Conservation (phyloP, 2,329 filamentous ascomycete species). For the Aspergillus ruber region DNA sequence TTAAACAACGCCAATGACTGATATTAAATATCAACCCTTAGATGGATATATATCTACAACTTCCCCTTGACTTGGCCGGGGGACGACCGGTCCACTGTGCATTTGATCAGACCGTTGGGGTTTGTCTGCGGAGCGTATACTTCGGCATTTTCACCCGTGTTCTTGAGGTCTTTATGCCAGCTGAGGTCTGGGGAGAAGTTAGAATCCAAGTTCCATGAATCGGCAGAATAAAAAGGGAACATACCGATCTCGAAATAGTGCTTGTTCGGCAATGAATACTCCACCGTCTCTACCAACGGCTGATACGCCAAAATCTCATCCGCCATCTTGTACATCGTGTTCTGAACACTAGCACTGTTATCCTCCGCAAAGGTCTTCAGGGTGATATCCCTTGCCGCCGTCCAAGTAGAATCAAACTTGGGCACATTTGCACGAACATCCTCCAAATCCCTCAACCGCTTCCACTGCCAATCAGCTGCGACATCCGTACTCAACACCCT, state of each 20-base stretch:
- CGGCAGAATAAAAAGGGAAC: slow-evolving; percentile 29
- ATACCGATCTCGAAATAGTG: slow-evolving; percentile 89
- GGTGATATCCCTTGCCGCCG: slow-evolving; percentile 74
- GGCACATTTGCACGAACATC: slow-evolving; percentile 59
- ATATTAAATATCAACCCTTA: background rate
- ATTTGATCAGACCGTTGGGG: slow-evolving; percentile 93
- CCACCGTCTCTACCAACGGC: slow-evolving; percentile 64
- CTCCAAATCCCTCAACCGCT: slow-evolving; percentile 57
- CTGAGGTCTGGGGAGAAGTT: slow-evolving; percentile 61
- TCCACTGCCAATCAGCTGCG: slow-evolving; percentile 81
- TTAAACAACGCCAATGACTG: background rate
- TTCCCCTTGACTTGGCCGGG: slow-evolving; percentile 19
- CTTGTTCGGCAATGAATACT: slow-evolving; percentile 90
- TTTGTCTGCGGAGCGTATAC: slow-evolving; percentile 90
- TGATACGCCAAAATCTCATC: slow-evolving; percentile 73
- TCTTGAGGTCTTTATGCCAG: slow-evolving; percentile 94
- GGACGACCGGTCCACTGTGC: slow-evolving; percentile 57
- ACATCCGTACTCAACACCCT: slow-evolving; percentile 93
- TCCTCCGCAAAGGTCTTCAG: slow-evolving; percentile 86
- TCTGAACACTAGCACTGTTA: slow-evolving; percentile 86
- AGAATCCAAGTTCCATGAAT: background rate
- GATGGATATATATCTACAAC: slow-evolving; percentile 16
- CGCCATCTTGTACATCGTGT: slow-evolving; percentile 98
- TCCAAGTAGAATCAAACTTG: slow-evolving; percentile 74
- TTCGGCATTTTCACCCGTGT: slow-evolving; percentile 90